Conservation (phyloP, 805 yeast species). For the Schwanniomyces occidentalis region DNA sequence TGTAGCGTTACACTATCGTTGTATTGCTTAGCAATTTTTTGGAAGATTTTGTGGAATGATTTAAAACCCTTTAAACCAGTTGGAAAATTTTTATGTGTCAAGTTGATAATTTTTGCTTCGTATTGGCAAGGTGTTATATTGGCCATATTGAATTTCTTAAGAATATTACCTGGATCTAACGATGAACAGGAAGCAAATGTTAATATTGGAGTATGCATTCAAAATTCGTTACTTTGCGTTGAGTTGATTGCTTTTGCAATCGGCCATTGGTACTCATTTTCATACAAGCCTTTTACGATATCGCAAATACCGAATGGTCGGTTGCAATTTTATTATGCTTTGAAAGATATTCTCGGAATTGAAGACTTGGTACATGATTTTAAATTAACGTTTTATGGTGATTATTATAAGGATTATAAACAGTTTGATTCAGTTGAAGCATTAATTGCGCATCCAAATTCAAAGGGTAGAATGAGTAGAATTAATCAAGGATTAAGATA, state of each 20-base stretch:
- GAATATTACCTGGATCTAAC: constrained; percentile 39
- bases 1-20: constrained; percentile 77
- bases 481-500: constrained; percentile 83
- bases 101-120: constrained; percentile 92
- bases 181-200: constrained; percentile 22
- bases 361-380: constrained; percentile 83
- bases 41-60: constrained; percentile 86
- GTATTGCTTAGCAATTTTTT: constrained; percentile 83
- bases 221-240: constrained; percentile 75
- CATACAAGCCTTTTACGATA: constrained; percentile 69
- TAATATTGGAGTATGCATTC: constrained; percentile 60
- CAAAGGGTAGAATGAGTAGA: constrained; percentile 62
- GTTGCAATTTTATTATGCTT: constrained; percentile 58
- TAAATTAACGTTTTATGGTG: constrained; percentile 66
- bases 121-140: constrained; percentile 89
- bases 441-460: constrained; percentile 64
- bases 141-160: constrained; percentile 51
- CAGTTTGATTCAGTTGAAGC: constrained; percentile 82
- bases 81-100: constrained; percentile 91
- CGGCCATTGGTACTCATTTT: constrained; percentile 87
- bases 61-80: constrained; percentile 80
- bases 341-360: constrained; percentile 73
- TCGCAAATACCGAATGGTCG: constrained; percentile 67
- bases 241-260: constrained; percentile 85
- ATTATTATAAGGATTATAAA: constrained; percentile 69